Evolutionary conservation across 176 grass and related monocot species (phyloP).

Genomic region (Triticum monococcum): DNA sequence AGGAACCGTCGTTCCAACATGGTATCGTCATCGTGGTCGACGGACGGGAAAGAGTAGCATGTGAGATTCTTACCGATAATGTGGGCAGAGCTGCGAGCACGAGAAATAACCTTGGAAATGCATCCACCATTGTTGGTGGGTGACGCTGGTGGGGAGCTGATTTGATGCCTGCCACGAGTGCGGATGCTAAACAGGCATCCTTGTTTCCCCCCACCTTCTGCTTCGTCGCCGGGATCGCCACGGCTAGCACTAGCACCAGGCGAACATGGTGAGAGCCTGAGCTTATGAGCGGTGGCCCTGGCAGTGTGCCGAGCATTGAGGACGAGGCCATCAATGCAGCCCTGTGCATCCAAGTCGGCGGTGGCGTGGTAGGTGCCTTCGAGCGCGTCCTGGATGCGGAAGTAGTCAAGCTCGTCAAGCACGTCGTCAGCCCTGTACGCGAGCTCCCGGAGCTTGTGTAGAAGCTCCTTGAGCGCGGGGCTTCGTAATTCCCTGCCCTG

Average conservation of each 20-base stretch:
- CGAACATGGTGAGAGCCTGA: background rate
- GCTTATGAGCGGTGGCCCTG: background rate
- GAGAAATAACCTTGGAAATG: background rate
- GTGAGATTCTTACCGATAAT: background rate
- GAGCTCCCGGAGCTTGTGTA: background rate
- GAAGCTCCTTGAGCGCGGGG: background rate
- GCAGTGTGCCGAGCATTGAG: background rate
- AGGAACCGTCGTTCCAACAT: background rate
- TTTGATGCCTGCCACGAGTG: background rate
- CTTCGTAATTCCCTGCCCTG: background rate
- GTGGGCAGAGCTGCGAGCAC: background rate
- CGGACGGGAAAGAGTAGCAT: background rate
- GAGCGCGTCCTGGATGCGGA: background rate
- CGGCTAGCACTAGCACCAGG: too few relatives aligned
- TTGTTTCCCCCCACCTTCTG: background rate
- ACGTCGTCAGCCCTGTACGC: background rate
- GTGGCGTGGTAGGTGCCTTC: background rate
- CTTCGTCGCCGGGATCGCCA: background rate
- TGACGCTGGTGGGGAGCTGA: background rate
- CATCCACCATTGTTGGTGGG: background rate
- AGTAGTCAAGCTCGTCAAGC: background rate
- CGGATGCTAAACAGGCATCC: background rate
- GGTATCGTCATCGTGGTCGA: background rate
- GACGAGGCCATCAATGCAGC: background rate
- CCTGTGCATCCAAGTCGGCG: background rate